Base-by-base conservation (phyloP, 768 basidiomycete genomes). In the Strobilomyces echinocephalus region DNA sequence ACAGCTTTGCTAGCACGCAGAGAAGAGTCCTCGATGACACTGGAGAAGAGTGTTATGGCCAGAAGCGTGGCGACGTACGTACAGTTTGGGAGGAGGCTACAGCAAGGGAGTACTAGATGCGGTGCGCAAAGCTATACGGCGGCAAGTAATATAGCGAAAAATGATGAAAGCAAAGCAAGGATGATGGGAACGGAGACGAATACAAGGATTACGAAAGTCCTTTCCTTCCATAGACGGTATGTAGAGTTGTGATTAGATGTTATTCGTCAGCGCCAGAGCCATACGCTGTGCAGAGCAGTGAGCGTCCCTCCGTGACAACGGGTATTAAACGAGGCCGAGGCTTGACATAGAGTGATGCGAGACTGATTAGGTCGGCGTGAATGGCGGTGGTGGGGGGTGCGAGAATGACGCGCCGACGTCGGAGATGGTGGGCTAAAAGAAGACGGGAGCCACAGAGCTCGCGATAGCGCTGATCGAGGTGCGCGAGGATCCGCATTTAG, bases 401-500 rank as follows among this genome's bases (percentile, higher is more conserved):
- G 46, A 6, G 49, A 44, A 18, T 18, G 50, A 15, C 24, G 14
- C 10, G 34, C 11, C 6, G 20, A 44, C 53, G 49, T 57, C 53
- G 4, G 53, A 30, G 49, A 39, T 12, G 5, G 44, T 45, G 48
- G 38, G n/a, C n/a, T 24, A 85, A 73, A 85, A 85, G 72, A 85
- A 83, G 34, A 81, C 77, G 45, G 83, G 74, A 41, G 77, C 82
- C 28, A 72, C 76, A 16, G 74, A 67, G 38, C 76, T 73, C 41
- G 82, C 82, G 42, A 74, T 74, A 15, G 76, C 76, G 52, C 76
- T 76, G 51, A 84, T 76, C 12, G 75, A 73, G 21, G 72, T 72
- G 55, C 56, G 60, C 21, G 63, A 41, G 4, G 69, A 36, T 20
- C 59, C 54, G 48, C 54, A 55, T 47, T 61, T 62, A 54, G 68